Base-by-base conservation (phyloP, 2,329 filamentous ascomycete genomes). In the Trichophyton benhamiae region DNA sequence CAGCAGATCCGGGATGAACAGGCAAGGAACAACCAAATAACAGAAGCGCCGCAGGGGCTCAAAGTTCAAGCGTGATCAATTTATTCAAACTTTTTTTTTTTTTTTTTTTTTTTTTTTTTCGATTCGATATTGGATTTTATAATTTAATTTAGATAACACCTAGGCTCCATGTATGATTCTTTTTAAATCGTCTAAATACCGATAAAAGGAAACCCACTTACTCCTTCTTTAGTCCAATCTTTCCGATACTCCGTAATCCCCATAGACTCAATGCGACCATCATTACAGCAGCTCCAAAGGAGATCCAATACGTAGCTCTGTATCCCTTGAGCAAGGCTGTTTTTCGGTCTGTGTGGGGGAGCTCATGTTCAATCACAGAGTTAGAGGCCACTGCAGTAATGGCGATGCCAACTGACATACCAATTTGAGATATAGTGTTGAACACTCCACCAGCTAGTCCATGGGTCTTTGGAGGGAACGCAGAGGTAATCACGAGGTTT, bases 361-460 rank as follows among this genome's bases (percentile, higher is more conserved):
- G 20, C 13, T 60, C 49, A 17, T 52, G 36, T 41, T 58, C 42
- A 2, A 59, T 20, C 8, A 64, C 60, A 8, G 57, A 48, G 49
- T 60, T 63, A 1, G 72, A 69, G 38, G 83, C 78, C 0, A 80
- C 77, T 6, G 78, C 78, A 59, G 78, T 77, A 2, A 82, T 69
- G 4, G 80, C 80, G 2, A 84, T 67, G 0, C 80, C 81, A 0
- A 84, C 72, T 0, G 78, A 76, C 25, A 76, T 78, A 0, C 83
- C 83, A 61, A 85, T 79, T 64, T 85, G 82, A 0, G 77, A 72
- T 0, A 80, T 74, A 0, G 82, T 83, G 64, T 83, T 84, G 68
- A 85, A 86, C 0, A 86, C 82, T 0, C 81, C 82, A 0, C 83
- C 84, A 0, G 82, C 83, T 0, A 86, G 72, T 0, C 80, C 81